Evolutionary conservation across 192 early-diverging fungal species (phyloP), one percentile per base, ranked within the genome.

Genomic region (Haplosporangium gracile): DNA sequence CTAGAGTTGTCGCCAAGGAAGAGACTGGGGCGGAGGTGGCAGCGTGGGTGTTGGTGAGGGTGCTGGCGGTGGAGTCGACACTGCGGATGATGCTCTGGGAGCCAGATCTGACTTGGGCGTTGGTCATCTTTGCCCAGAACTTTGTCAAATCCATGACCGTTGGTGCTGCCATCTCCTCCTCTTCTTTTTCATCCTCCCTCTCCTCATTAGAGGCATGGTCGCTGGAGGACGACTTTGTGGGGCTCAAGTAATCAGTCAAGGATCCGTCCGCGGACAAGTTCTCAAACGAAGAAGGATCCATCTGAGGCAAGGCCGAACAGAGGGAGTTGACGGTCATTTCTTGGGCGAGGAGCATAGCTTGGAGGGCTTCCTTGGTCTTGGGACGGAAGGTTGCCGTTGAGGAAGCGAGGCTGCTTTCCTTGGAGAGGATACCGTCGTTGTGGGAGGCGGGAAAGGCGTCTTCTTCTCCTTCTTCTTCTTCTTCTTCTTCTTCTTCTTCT

Each of bases 51-150:
- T 42, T 7, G 6, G 24, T n/a, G 20, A 7, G 38, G 6, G 0
- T 68, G 40, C 15, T 60, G 65, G 49, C 0, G 24, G 47, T 32
- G 8, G 24, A 49, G 6, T 63, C 32, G 1, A 60, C 1, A 34
- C 43, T 34, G 32, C 8, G 63, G 72, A 74, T 11, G 4, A 15
- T 22, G 43, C 32, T 22, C 49, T 34, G 55, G 43, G 51, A 39
- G 5, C 39, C n/a, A 26, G 60, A 68, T 2, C 11, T 16, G 39
- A 65, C 26, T 11, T 34, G 8, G 11, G 77, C 74, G n/a, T 68
- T 80, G 38, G 72, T 80, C 3, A 78, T 79, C 72, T 77, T 74
- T n/a, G 75, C 75, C 83, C 83, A 72, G 22, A 85, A 80, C 60
- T 77, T 70, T 34, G 75, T 74, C 70, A 86, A 38, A 38, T 86